These are phyloP conservation scores for Stropharia rugosoannulata DNA, from an alignment of 768 basidiomycete genomes.

Conservation along the genomic window DNA sequence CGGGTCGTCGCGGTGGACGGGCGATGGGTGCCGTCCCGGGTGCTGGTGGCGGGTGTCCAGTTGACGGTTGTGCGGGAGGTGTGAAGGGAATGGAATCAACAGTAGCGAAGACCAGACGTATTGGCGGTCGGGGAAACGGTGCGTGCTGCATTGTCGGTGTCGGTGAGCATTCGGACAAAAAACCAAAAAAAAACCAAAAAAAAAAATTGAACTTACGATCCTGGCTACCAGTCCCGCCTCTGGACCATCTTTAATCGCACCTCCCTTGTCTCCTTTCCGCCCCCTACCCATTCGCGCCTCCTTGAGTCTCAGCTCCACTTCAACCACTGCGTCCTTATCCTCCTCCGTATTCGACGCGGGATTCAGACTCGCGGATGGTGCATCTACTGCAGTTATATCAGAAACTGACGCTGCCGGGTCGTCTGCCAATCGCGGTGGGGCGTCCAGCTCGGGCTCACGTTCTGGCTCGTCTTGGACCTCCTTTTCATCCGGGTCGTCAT, in stretches of 20 bases:
- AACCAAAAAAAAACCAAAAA: conserved; percentile 3
- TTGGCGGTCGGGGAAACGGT: conserved; percentile 33
- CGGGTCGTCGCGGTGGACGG: background rate
- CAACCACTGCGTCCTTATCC: conserved; percentile 17
- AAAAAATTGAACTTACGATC: conserved; percentile 27
- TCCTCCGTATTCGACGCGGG: background rate
- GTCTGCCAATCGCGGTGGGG: background rate
- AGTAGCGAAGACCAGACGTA: conserved; percentile 32
- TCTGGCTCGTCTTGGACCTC: background rate
- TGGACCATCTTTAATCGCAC: conserved; percentile 12
- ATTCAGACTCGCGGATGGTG: background rate
- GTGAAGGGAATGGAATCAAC: conserved; percentile 20
- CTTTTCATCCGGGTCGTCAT: too few species aligned
- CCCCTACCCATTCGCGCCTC: conserved; percentile 13
- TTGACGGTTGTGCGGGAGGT: background rate
- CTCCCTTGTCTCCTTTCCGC: background rate
- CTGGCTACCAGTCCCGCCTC: conserved; percentile 34
- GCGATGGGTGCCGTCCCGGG: background rate
- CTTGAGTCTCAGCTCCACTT: conserved; percentile 30
- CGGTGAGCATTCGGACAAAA: background rate
- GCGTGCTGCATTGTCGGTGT: conserved; percentile 27
- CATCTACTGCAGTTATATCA: background rate
- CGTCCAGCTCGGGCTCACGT: background rate
- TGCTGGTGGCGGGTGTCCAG: conserved; percentile 1
- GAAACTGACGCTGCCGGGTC: background rate